Conservation (phyloP, 2,329 filamentous ascomycete species). For the Tolypocladium sp. region DNA sequence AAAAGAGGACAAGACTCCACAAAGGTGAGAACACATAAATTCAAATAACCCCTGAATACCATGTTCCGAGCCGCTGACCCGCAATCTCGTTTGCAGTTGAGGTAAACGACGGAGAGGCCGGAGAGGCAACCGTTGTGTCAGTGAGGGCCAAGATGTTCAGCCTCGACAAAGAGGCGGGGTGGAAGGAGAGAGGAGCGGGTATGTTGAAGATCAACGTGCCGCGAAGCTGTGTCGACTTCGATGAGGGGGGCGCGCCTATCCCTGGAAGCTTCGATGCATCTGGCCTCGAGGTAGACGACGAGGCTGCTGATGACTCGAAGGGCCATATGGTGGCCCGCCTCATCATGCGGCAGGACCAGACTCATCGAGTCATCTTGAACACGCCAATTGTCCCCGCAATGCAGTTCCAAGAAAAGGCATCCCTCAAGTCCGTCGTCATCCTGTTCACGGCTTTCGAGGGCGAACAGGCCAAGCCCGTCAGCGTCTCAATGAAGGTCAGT, state of each 20-base stretch:
- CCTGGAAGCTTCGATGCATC: constrained; percentile 48
- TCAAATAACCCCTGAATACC: background rate
- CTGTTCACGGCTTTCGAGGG: constrained; percentile 56
- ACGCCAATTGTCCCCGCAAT: constrained; percentile 70
- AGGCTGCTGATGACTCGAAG: constrained; percentile 16
- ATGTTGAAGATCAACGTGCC: constrained; percentile 77
- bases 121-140: constrained; percentile 65
- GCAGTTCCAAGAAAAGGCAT: constrained; percentile 69
- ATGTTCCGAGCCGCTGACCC: background rate
- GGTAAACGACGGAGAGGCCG: constrained; percentile 80
- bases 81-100: constrained; percentile 33
- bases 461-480: constrained; percentile 42
- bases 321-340: constrained; percentile 55
- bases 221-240: constrained; percentile 44
- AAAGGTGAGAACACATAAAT: constrained; percentile 49
- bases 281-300: constrained; percentile 35
- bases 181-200: constrained; percentile 84
- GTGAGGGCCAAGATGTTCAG: constrained; percentile 80
- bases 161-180: constrained; percentile 61
- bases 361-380: constrained; percentile 79
- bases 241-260: constrained; percentile 40
- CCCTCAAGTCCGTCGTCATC: constrained; percentile 61
- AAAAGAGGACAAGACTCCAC: constrained; percentile 58
- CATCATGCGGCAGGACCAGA: constrained; percentile 86
- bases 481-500: constrained; percentile 52